Percentiles rank a stretch among this genome's conserved stretches.
phyloP scores from a whole-genome alignment of 495 filamentous ascomycete genomes.

The Aspergillus avenaceus region DNA sequence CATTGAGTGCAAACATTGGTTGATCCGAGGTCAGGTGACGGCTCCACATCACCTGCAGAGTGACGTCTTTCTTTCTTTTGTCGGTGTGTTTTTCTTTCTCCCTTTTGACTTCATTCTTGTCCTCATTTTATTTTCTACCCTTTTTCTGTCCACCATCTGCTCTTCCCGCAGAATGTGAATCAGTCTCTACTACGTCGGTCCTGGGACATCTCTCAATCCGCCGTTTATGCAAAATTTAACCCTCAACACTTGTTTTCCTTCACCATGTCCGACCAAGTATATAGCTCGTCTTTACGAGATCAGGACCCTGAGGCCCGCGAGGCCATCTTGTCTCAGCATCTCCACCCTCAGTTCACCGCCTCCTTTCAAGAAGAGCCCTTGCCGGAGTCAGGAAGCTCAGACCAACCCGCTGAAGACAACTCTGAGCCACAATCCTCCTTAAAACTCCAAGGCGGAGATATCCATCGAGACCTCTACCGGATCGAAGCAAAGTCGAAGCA shows the following conservation, averaged over 20 bases:
- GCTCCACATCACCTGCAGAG: not conserved
- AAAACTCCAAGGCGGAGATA: conserved; percentile 62
- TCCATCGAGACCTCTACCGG: conserved; percentile 66
- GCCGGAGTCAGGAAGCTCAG: not conserved
- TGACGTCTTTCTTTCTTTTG: no score
- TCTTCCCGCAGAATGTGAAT: not conserved
- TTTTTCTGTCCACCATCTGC: no score
- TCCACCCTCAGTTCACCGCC: conserved; percentile 38
- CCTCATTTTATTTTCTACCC: not conserved
- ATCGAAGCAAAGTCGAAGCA: conserved; percentile 43
- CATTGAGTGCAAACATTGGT: no score
- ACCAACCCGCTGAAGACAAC: not conserved
- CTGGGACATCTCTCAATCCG: not conserved
- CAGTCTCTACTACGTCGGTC: not conserved
- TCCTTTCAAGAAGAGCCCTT: conserved; percentile 6
- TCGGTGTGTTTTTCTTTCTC: no score
- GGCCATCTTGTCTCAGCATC: conserved; percentile 31
- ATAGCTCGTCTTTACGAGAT: not conserved
- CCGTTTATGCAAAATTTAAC: not conserved
- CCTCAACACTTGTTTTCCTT: not conserved
- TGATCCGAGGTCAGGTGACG: not conserved
- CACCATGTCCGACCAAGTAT: not conserved
- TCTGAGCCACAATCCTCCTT: conserved; percentile 51
- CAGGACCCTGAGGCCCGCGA: not conserved
- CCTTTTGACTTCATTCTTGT: no score